These are phyloP conservation scores for Lumnitzera littorea DNA, from an alignment of 345 rosid species.

Conservation along the genomic window DNA sequence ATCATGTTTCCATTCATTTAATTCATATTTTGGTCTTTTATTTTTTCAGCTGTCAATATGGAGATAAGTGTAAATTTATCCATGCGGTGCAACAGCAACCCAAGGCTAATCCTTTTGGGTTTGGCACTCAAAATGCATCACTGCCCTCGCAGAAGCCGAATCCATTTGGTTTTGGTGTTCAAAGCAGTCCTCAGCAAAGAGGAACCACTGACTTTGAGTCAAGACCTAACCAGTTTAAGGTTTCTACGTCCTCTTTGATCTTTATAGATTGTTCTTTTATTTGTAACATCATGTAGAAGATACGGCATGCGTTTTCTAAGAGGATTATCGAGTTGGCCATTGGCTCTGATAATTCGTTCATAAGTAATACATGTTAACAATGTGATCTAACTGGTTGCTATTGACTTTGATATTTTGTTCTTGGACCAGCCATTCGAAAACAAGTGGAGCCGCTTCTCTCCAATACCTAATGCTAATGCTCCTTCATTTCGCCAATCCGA, in stretches of 20 bases:
- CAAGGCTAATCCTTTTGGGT: slow-evolving; percentile 40
- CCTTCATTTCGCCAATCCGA: slow-evolving; percentile 40
- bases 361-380: no score
- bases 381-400: no score
- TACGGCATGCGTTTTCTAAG: no score
- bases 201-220: slow-evolving; percentile 18
- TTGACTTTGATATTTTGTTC: slow-evolving; percentile 6
- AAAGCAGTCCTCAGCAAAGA: slow-evolving; percentile 29
- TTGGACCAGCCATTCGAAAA: slow-evolving; percentile 59
- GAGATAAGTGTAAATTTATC: slow-evolving; percentile 63
- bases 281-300: background rate
- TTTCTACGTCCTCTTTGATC: slow-evolving; percentile 5
- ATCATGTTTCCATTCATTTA: no score
- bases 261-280: background rate
- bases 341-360: no score
- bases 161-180: slow-evolving; percentile 78
- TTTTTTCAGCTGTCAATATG: slow-evolving; percentile 63
- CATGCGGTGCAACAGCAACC: slow-evolving; percentile 45
- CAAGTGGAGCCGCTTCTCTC: slow-evolving; percentile 55
- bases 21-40: background rate
- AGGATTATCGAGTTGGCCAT: no score
- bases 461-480: slow-evolving; percentile 23
- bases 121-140: slow-evolving; percentile 29
- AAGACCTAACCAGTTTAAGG: slow-evolving; percentile 63
- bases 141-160: slow-evolving; percentile 38